Base-by-base conservation (phyloP, 345 rosid genomes). In the Corchorus capsularis region DNA sequence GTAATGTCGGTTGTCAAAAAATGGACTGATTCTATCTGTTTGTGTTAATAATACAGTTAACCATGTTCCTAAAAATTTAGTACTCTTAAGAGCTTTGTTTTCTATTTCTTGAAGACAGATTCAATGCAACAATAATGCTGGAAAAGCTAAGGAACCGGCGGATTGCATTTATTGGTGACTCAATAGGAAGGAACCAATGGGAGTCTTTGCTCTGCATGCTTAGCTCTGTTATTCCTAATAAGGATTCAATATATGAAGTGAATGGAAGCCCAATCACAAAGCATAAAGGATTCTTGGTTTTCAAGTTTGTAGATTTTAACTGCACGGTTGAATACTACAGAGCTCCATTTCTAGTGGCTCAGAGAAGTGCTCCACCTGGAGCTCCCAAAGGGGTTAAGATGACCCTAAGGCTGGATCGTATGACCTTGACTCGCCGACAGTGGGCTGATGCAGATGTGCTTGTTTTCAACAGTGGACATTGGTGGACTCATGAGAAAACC, bases 141-240 rank as follows among this genome's bases (percentile, higher is more conserved):
- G 91, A 92, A 79, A 89, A 85, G 66, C 82, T 92, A 39, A 83
- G 88, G 62, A 82, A 92, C 77, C 82, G 86, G 76, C 73, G 97
- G 67, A 78, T 95, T 11, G 97, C 83, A 14, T 95, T 92, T 78
- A 90, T 89, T 35, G 99, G 99, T 7, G 99, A 93, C 54, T 95
- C 99, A 3, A 85, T 95, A 43, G 98, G 94, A 56, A 86, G 98
- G 81, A 96, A 96, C 85, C 99, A 96, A 39, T 93, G 96, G 98
- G 94, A 96, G 79, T 96, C 98, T 46, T 86, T 93, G 63, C 90
- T 96, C 50, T 93, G 98, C 82, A 77, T 96, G 92, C 90, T 93
- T 5, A 77, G 94, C 69, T 80, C 97, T 56, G 89, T 82, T 56
- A 82, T 92, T 75, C 69, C 86, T 17, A 86, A 84, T 80, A 85